These are phyloP conservation scores for Chondrostereum purpureum DNA, from an alignment of 1,284 basidiomycete species.

Conservation along the genomic window DNA sequence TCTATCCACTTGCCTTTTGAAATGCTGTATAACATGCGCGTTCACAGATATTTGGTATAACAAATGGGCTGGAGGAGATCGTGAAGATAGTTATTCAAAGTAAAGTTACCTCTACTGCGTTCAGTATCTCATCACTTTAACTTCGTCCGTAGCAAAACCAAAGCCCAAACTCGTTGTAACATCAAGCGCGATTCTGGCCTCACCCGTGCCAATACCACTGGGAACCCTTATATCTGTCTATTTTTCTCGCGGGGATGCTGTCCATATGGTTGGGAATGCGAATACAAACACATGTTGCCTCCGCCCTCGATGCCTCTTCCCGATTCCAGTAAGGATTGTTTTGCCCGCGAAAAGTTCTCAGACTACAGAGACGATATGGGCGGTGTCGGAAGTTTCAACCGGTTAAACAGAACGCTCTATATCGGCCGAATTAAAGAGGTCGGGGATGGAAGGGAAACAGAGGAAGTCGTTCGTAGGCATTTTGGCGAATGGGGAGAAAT, in stretches of 20 bases:
- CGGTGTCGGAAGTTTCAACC: conserved; percentile 92
- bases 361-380: conserved; percentile 99
- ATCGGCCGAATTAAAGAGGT: conserved; percentile 92
- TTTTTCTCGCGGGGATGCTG: conserved; percentile 97
- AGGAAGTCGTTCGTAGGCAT: conserved; percentile 85
- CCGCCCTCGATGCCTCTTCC: conserved; percentile 65
- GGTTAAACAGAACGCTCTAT: conserved; percentile 93
- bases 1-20: background rate
- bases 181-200: conserved; percentile 88
- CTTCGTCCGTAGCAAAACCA: conserved; percentile 69
- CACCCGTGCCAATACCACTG: conserved; percentile 88
- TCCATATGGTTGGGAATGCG: conserved; percentile 96
- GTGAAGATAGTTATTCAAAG: conserved; percentile 91
- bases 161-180: conserved; percentile 86
- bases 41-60: conserved; percentile 99
- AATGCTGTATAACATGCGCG: conserved; percentile 17
- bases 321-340: conserved; percentile 93
- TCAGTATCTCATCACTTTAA: too few species aligned
- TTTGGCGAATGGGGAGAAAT: conserved; percentile 98
- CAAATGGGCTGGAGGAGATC: conserved; percentile 95
- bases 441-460: conserved; percentile 80
- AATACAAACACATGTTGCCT: conserved; percentile 86
- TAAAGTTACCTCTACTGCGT: conserved; percentile 28
- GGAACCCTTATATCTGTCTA: conserved; percentile 88
- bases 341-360: conserved; percentile 94